Conservation (phyloP, 371 early-diverging fungal species). For the Fennellomyces sp. region DNA sequence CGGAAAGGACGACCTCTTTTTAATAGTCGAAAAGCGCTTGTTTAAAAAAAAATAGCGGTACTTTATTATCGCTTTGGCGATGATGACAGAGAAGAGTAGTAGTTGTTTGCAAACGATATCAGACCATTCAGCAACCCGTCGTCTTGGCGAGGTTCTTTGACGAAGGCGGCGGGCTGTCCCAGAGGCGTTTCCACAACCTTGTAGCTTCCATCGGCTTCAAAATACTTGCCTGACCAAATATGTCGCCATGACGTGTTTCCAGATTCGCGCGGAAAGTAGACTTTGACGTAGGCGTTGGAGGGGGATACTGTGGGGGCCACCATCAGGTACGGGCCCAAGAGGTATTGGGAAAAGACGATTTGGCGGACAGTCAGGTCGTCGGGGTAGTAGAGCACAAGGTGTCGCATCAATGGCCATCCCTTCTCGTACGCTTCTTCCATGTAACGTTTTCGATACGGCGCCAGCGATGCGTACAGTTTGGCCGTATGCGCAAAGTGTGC, state of each 20-base stretch:
- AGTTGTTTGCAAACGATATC: constrained; percentile 32
- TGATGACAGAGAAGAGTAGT: neutral
- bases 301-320: constrained; percentile 40
- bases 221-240: constrained; percentile 48
- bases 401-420: constrained; percentile 57
- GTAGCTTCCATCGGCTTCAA: constrained; percentile 39
- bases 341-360: constrained; percentile 39
- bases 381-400: constrained; percentile 54
- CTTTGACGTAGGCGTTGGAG: constrained; percentile 44
- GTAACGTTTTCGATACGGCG: constrained; percentile 38
- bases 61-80: too few relatives aligned
- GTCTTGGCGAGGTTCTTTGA: constrained; percentile 48
- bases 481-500: constrained; percentile 40
- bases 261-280: constrained; percentile 40
- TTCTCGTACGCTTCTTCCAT: constrained; percentile 49
- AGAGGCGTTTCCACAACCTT: constrained; percentile 41
- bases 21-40: too few relatives aligned
- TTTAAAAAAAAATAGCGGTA: too few relatives aligned
- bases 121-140: constrained; percentile 35
- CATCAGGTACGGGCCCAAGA: constrained; percentile 36
- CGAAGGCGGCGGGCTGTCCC: constrained; percentile 48
- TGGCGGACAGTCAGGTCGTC: constrained; percentile 32
- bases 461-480: constrained; percentile 32
- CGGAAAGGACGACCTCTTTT: too few relatives aligned
- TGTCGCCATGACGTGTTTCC: constrained; percentile 38